These are phyloP conservation scores for Colletotrichum sp. DNA, from an alignment of 2,329 filamentous ascomycete species.

Conservation along the genomic window DNA sequence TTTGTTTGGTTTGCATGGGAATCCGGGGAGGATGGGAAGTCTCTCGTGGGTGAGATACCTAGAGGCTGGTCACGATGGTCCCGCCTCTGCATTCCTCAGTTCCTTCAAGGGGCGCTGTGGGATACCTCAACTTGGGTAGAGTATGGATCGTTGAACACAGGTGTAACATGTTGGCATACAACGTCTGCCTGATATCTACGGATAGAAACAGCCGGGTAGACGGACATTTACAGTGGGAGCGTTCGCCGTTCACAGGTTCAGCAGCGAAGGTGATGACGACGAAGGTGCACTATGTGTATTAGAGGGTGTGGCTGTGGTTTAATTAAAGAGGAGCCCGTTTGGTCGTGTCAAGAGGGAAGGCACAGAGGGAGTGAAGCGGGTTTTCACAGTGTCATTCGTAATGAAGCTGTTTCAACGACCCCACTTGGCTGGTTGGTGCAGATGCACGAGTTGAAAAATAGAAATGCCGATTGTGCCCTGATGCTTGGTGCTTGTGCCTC, in stretches of 20 bases:
- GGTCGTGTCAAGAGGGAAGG: background rate
- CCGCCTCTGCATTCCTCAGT: background rate
- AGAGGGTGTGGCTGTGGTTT: slow-evolving; percentile 14
- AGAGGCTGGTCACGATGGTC: background rate
- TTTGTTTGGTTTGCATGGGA: background rate
- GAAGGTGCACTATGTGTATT: background rate
- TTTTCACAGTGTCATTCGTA: slow-evolving; percentile 13
- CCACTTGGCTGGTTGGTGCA: slow-evolving; percentile 2
- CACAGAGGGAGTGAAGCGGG: background rate
- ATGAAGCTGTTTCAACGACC: slow-evolving; percentile 21
- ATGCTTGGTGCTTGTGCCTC: background rate
- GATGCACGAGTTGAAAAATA: slow-evolving; percentile 7
- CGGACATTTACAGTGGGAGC: background rate
- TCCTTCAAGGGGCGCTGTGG: background rate
- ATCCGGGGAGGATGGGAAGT: background rate
- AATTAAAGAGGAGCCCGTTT: slow-evolving; percentile 9
- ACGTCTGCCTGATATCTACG: background rate
- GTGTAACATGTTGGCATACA: background rate
- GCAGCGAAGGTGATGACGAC: background rate
- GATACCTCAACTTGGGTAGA: background rate
- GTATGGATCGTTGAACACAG: background rate
- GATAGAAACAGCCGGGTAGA: background rate
- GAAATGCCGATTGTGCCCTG: slow-evolving; percentile 13
- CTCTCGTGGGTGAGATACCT: background rate
- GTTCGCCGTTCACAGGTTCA: background rate